These are phyloP conservation scores for Termitomyces heimii DNA, from an alignment of 768 basidiomycete genomes.

Conservation along the genomic window DNA sequence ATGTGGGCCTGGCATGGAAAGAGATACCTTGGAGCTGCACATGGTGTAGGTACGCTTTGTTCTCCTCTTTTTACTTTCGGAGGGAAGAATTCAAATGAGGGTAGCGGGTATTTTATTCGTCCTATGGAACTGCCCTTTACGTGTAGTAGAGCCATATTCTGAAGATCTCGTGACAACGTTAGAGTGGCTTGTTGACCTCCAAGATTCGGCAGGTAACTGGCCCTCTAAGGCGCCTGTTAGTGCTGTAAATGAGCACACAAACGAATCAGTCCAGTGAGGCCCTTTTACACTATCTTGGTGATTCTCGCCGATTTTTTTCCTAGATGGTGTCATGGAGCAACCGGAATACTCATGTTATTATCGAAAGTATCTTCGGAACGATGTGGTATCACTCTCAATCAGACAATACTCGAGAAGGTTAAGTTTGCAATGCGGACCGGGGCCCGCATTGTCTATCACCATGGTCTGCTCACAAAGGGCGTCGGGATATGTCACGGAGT, in stretches of 20 bases:
- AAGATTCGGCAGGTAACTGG: slow-evolving; percentile 49
- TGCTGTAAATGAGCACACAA: slow-evolving; percentile 7
- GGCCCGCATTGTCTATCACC: slow-evolving; percentile 37
- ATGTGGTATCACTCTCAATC: slow-evolving; percentile 14
- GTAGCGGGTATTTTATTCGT: slow-evolving; percentile 51
- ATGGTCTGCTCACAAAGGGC: slow-evolving; percentile 49
- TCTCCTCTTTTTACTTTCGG: background rate
- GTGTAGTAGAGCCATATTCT: slow-evolving; percentile 30
- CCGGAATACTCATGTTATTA: slow-evolving; percentile 43
- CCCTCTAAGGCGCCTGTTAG: slow-evolving; percentile 32
- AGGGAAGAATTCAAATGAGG: background rate
- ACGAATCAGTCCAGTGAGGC: slow-evolving; percentile 45
- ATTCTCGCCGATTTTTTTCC: background rate
- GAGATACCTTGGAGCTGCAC: slow-evolving; percentile 50
- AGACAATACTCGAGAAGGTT: slow-evolving; percentile 21
- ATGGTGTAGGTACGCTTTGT: slow-evolving; percentile 45
- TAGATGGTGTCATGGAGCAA: slow-evolving; percentile 59
- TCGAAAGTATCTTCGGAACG: slow-evolving; percentile 32
- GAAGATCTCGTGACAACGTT: slow-evolving; percentile 35
- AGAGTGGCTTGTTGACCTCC: slow-evolving; percentile 40
- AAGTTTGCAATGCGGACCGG: slow-evolving; percentile 29
- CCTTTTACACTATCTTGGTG: too few species aligned
- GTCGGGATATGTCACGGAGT: slow-evolving; percentile 58
- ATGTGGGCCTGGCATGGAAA: slow-evolving; percentile 62
- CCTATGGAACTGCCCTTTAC: slow-evolving; percentile 36